Conservation (phyloP, 2,329 filamentous ascomycete species). For the Venturia nashicola region DNA sequence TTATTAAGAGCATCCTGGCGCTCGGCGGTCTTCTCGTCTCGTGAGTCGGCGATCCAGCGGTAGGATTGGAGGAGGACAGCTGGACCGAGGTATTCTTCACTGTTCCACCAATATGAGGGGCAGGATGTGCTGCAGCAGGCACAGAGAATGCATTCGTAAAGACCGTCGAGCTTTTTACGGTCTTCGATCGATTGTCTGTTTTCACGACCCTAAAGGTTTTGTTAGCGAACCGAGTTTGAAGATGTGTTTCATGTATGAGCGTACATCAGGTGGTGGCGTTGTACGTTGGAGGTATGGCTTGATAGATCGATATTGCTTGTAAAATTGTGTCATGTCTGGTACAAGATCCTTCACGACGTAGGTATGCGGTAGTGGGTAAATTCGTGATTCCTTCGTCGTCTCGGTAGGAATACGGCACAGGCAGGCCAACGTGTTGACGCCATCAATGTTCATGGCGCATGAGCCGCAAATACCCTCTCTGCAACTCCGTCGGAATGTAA, state of each 20-base stretch:
- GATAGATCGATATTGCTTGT: constrained; percentile 99
- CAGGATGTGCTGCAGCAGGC: constrained; percentile 98
- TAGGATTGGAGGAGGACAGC: constrained; percentile 96
- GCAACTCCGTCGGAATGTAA: constrained; percentile 93
- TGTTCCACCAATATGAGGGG: constrained; percentile 99
- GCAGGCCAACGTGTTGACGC: constrained; percentile 94
- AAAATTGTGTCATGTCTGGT: constrained; percentile 94
- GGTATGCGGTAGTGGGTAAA: constrained; percentile 96
- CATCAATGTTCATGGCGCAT: constrained; percentile 99
- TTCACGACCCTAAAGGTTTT: constrained; percentile 61
- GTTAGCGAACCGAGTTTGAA: not conserved
- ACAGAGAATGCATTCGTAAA: constrained; percentile 99
- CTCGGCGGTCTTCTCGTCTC: constrained; percentile 80
- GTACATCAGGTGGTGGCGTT: constrained; percentile 69
- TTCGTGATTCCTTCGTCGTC: constrained; percentile 67
- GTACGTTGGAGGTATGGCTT: constrained; percentile 95
- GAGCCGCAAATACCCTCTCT: constrained; percentile 97
- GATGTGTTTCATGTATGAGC: constrained; percentile 22
- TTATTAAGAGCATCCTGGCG: constrained; percentile 90
- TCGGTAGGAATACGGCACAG: constrained; percentile 92
- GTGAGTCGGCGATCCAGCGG: constrained; percentile 90
- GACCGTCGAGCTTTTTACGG: constrained; percentile 89
- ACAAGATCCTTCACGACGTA: constrained; percentile 99
- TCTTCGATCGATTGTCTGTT: constrained; percentile 84
- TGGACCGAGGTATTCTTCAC: constrained; percentile 94